Percentiles rank a stretch among this genome's conserved stretches.
Conservation (phyloP, 768 basidiomycete genomes). For the Trametes cinnabarina region DNA sequence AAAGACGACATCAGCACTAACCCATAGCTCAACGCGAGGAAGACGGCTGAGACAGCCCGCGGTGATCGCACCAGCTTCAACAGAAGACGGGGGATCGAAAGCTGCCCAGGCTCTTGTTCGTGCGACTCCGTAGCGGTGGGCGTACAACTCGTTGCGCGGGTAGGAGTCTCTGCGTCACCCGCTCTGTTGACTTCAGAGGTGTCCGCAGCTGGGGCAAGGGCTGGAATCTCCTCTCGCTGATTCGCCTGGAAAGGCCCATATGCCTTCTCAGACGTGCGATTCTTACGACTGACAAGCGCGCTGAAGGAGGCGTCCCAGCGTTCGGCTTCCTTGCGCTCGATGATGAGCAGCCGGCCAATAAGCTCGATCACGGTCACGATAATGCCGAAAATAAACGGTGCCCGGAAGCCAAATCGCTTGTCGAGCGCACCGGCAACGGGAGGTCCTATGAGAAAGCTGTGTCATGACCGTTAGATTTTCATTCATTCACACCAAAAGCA, state of each 20-base stretch:
- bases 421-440: constrained; percentile 40
- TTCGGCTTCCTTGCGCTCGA: constrained; percentile 37
- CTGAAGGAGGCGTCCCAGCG: constrained; percentile 31
- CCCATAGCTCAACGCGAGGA: constrained; percentile 36
- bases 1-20: constrained; percentile 16
- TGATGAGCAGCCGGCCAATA: constrained; percentile 36
- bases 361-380: constrained; percentile 33
- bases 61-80: constrained; percentile 25
- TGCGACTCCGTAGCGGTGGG: not conserved
- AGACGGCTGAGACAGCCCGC: constrained; percentile 28
- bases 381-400: constrained; percentile 39
- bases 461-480: not conserved
- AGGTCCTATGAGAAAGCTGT: constrained; percentile 36
- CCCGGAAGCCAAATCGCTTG: constrained; percentile 35
- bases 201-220: not conserved
- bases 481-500: not conserved
- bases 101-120: not conserved
- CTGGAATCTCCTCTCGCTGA: constrained; percentile 3
- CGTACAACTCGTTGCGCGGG: not conserved
- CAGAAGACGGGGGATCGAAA: constrained; percentile 24
- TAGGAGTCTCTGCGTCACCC: not conserved
- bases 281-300: not conserved
- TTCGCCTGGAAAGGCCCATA: not conserved
- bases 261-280: not conserved
- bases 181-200: not conserved